phyloP scores from a whole-genome alignment of 2,329 filamentous ascomycete species.

The Teratosphaeria epicoccoides region DNA sequence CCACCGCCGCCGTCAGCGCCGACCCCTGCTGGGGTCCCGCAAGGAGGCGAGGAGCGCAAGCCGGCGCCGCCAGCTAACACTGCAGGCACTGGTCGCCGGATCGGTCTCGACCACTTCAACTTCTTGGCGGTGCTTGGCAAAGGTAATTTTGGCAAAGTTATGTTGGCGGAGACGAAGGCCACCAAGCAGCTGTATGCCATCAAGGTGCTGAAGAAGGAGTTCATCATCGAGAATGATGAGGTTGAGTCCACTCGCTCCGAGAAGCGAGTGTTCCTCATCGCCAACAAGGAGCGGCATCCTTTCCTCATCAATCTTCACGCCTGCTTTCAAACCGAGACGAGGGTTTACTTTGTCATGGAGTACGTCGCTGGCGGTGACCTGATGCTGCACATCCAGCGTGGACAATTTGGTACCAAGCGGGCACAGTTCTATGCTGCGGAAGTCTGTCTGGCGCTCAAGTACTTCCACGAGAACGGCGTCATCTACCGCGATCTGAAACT shows the following conservation, averaged over 20 bases:
- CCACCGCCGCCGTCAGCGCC: conserved; percentile 22
- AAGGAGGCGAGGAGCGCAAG: conserved; percentile 37
- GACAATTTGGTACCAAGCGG: conserved; percentile 88
- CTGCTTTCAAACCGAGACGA: conserved; percentile 97
- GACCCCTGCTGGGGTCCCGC: conserved; percentile 19
- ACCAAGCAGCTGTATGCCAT: conserved; percentile 91
- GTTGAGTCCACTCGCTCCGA: conserved; percentile 96
- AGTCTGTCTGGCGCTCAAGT: conserved; percentile 92
- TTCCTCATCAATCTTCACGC: conserved; percentile 93
- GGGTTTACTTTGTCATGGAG: conserved; percentile 99
- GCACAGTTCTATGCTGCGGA: conserved; percentile 98
- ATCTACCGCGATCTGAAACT: conserved; percentile 81
- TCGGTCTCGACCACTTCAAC: conserved; percentile 97
- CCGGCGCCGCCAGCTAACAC: conserved; percentile 57
- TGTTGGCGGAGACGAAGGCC: conserved; percentile 94
- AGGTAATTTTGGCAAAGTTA: conserved; percentile 99
- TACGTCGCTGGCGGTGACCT: conserved; percentile 97
- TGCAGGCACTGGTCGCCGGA: conserved; percentile 66
- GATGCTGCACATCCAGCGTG: conserved; percentile 97
- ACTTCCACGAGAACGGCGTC: conserved; percentile 98
- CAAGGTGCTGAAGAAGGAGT: conserved; percentile 98
- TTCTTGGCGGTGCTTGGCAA: conserved; percentile 97
- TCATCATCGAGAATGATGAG: conserved; percentile 99
- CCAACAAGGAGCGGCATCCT: conserved; percentile 92
- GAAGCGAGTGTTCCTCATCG: conserved; percentile 93